Evolutionary conservation across 2,329 filamentous ascomycete genomes (phyloP), one percentile per base, ranked within the genome.

Genomic region (Fusarium sp.): DNA sequence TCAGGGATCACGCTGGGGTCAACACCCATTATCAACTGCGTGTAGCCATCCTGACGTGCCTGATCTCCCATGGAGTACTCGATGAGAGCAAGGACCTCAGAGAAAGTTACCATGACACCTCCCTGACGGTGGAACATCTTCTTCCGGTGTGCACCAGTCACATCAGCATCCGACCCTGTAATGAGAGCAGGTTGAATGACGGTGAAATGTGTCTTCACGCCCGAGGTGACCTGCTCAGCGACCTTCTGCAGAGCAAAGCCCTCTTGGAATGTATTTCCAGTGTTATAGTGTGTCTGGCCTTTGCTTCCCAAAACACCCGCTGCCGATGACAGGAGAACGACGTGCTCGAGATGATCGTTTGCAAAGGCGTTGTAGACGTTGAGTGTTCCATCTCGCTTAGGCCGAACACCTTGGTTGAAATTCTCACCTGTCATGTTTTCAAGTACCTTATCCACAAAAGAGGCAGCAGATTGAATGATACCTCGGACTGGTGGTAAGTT

Each of bases 271-370:
- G 64, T 40, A 17, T 67, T 67, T 4, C 57, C 60, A 17, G 58
- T 65, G 5, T 51, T 35, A n/a, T 66, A 66, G 27, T 58, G 52
- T 23, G 56, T 53, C 18, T 58, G 56, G 4, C 56, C 56, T 47
- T 49, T 53, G 20, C 46, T 58, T 36, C 65, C 65, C 6, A 63
- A 23, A 48, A 70, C 66, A 10, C 55, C 42, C 1, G 55, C 51
- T 14, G 66, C 52, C 9, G 65, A 68, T 1, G 67, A 70, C 3
- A 68, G 25, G 52, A 68, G 60, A 29, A 70, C 55, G 27, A 70
- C 67, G 29, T 68, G 66, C 33, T 68, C 67, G 18, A 60, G 43
- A 43, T 52, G 23, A 61, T 57, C n/a, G 57, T 11, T 39, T 20
- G n/a, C 36, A 39, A 39, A 39, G 18, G 36, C 36, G 20, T 39